Conservation (phyloP, 208 protist species). For the Trypanosoma cruzi region DNA sequence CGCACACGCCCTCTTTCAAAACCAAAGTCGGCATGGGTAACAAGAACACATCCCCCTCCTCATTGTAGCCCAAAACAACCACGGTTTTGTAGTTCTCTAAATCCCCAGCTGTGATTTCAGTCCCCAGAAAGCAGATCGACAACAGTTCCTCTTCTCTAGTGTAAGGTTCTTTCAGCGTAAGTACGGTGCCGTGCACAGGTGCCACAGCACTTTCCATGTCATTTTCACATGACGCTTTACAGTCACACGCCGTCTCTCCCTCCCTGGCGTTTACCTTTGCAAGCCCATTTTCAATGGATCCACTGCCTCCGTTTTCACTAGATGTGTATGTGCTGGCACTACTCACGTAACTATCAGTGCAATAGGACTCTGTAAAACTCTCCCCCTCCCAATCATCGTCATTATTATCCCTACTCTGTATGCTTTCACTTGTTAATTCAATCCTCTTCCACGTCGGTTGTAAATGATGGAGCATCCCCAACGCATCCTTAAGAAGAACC, state of each 20-base stretch:
- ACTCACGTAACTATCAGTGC: constrained; percentile 36
- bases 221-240: neutral
- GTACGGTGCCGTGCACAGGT: constrained; percentile 25
- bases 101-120: neutral
- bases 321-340: constrained; percentile 16
- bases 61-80: constrained; percentile 55
- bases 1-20: neutral
- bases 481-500: constrained; percentile 26
- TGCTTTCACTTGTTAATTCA: neutral
- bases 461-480: constrained; percentile 3
- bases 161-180: constrained; percentile 4
- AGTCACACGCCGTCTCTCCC: neutral
- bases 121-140: neutral
- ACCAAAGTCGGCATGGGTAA: constrained; percentile 19
- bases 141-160: neutral
- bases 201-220: neutral
- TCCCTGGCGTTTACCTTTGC: neutral
- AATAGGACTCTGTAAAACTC: constrained; percentile 20
- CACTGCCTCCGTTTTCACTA: neutral
- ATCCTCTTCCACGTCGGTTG: neutral
- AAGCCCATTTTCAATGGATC: neutral
- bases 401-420: neutral
- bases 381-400: neutral
- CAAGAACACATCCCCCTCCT: constrained; percentile 29
- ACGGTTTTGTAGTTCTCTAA: neutral